Percentiles rank a stretch among this genome's conserved stretches.
phyloP scores from a whole-genome alignment of 371 early-diverging fungal genomes.

The Apophysomyces sp. region DNA sequence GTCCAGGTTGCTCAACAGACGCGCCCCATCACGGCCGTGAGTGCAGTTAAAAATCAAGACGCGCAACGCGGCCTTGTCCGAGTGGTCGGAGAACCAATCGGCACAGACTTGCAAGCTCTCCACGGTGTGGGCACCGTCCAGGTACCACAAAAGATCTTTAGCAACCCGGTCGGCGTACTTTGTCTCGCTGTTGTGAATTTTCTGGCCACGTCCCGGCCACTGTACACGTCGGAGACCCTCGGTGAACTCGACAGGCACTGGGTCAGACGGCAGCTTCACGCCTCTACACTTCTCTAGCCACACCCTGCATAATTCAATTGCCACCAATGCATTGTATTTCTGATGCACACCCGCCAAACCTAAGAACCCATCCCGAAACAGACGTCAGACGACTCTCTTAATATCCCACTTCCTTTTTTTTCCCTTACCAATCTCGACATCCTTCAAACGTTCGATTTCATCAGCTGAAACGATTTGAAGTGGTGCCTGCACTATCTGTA shows the following conservation, averaged over 20 bases:
- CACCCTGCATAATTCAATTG: conserved; percentile 62
- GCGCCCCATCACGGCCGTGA: conserved; percentile 69
- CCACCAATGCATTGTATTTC: conserved; percentile 80
- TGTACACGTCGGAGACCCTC: conserved; percentile 63
- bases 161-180: conserved; percentile 38
- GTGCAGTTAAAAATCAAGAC: conserved; percentile 89
- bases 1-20: conserved; percentile 54
- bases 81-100: conserved; percentile 64
- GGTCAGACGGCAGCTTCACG: conserved; percentile 12
- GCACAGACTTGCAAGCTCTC: conserved; percentile 85
- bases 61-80: conserved; percentile 21
- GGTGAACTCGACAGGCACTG: conserved; percentile 49
- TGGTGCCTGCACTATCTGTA: conserved; percentile 4
- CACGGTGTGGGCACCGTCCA: conserved; percentile 95
- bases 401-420: background rate
- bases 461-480: conserved; percentile 14
- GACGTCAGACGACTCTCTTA: background rate
- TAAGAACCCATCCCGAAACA: background rate
- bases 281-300: conserved; percentile 57
- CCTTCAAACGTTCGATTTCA: conserved; percentile 9
- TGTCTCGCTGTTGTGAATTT: conserved; percentile 27
- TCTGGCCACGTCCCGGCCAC: conserved; percentile 94
- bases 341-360: conserved; percentile 88
- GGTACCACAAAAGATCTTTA: conserved; percentile 63
- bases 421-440: conserved; percentile 13